Evolutionary conservation across 1,284 basidiomycete genomes (phyloP), one percentile per base, ranked within the genome.

Genomic region (Cerrena zonata): DNA sequence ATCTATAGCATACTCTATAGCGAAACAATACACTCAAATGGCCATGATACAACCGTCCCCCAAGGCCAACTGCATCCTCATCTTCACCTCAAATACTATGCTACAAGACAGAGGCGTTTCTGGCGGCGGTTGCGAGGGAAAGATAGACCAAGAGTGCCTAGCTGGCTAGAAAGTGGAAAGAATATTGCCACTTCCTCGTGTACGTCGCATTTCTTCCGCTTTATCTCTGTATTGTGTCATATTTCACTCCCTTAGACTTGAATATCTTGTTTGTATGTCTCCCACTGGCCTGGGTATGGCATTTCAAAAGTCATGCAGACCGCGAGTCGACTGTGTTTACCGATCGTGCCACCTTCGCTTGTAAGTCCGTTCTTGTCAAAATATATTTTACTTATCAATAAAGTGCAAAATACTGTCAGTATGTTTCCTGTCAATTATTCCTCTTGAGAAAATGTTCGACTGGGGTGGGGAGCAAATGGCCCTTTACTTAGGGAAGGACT

Each of bases 381-480:
- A 7, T 22, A 22, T 21, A 27, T 5, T 7, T 39, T 37, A n/a
- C n/a, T n/a, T n/a, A n/a, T 13, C 26, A 10, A 2, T 4, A 10
- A 4, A n/a, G n/a, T 37, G 12, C 5, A 22, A 18, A 47, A 3
- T 5, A 2, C 5, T 19, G 5, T 10, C 48, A 82, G 80, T 82
- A n/a, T 76, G 68, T 40, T 78, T 82, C 58, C 62, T 80, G 39
- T 68, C 75, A n/a, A 76, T 83, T 52, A 71, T 83, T 25, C 78
- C 82, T 5, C 67, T 83, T 7, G 77, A 80, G 55, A 69, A 71
- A 47, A 58, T 82, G 4, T 78, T 82, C 53, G 81, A 84, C 50
- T 84, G 73, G 68, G 76, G 76, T 43, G 82, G 79, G 36, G 80
- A 82, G 56, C 78, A 84, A 58, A 77, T 84, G 74, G 68, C 73